Evolutionary conservation across 164 flowering plant genomes (phyloP).

Genomic region (Dillenia turbinata): DNA sequence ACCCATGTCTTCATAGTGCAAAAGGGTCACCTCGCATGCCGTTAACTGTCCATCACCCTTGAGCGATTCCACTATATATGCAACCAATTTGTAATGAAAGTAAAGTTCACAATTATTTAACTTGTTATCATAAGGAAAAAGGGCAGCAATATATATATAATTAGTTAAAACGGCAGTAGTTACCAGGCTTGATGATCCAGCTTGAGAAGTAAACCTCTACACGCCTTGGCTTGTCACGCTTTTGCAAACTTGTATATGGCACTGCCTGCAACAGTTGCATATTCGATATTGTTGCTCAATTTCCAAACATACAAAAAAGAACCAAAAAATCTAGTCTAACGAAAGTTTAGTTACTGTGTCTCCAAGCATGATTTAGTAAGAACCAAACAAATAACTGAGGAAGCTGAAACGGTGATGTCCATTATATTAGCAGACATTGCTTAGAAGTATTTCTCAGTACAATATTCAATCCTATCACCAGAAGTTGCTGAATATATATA

Average conservation of each 20-base stretch:
- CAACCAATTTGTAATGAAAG: neutral
- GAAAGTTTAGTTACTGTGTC: too few species aligned
- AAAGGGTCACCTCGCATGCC: slow-evolving; percentile 84
- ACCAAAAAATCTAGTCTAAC: too few species aligned
- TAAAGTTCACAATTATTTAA: neutral
- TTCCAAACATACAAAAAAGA: too few species aligned
- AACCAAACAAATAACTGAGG: too few species aligned
- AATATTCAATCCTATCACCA: too few species aligned
- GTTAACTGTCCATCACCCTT: slow-evolving; percentile 81
- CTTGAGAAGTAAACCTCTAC: slow-evolving; percentile 91
- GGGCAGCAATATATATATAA: neutral
- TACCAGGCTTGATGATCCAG: slow-evolving; percentile 89
- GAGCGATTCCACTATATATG: slow-evolving; percentile 68
- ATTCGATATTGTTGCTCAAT: neutral
- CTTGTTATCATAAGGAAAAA: neutral
- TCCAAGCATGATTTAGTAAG: too few species aligned
- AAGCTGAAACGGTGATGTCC: too few species aligned
- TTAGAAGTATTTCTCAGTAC: too few species aligned
- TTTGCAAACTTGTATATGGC: slow-evolving; percentile 57
- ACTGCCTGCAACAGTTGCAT: slow-evolving; percentile 53
- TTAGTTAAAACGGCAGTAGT: neutral
- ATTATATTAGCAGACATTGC: too few species aligned
- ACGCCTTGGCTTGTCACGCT: slow-evolving; percentile 94
- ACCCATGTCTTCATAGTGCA: slow-evolving; percentile 98
- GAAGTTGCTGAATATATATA: too few species aligned